Evolutionary conservation across 2,329 filamentous ascomycete species (phyloP).

Genomic region (Phaeosphaeria sp.): DNA sequence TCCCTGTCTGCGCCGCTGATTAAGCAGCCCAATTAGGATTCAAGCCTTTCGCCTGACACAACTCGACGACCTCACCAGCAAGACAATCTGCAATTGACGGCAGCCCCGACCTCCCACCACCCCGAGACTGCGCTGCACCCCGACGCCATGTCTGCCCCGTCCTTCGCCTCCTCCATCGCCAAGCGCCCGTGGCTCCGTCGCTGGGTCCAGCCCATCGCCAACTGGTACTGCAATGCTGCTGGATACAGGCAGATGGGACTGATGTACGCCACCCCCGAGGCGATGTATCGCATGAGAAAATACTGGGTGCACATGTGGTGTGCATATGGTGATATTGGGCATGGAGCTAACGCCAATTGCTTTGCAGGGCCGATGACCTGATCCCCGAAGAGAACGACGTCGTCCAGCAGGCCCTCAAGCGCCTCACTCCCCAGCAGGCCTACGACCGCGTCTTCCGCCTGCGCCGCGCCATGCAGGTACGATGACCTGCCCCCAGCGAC

Average conservation of each 20-base stretch:
- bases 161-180: conserved; percentile 76
- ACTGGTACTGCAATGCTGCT: conserved; percentile 87
- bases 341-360: conserved; percentile 39
- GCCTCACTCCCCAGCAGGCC: conserved; percentile 85
- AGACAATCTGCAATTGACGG: conserved; percentile 33
- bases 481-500: conserved; percentile 5
- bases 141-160: conserved; percentile 71
- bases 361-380: conserved; percentile 85
- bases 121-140: conserved; percentile 23
- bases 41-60: conserved; percentile 26
- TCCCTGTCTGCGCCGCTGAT: not conserved
- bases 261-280: conserved; percentile 65
- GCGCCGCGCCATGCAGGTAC: conserved; percentile 89
- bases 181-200: conserved; percentile 86
- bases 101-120: conserved; percentile 31
- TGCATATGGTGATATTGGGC: conserved; percentile 10
- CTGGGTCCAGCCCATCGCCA: conserved; percentile 79
- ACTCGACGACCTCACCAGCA: conserved; percentile 18
- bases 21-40: conserved; percentile 16
- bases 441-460: conserved; percentile 99
- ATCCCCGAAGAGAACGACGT: conserved; percentile 90
- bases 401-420: conserved; percentile 87
- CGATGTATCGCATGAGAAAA: not conserved
- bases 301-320: not conserved
- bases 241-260: conserved; percentile 94